phyloP scores from a whole-genome alignment of 306 rosid species.

The Dryas alaskensis region DNA sequence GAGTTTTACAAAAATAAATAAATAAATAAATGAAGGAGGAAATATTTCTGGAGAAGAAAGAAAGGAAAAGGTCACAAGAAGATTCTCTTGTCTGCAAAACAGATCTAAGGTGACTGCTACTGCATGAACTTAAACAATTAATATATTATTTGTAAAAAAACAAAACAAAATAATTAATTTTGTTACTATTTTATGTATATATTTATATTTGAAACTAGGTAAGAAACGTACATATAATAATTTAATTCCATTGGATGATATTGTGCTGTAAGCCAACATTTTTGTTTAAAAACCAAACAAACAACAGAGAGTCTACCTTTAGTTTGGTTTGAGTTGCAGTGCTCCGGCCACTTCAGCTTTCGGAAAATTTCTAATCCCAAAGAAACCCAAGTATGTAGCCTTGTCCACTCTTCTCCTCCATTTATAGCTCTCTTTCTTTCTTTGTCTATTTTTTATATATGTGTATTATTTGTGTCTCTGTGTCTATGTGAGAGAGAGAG shows the following conservation, averaged over 20 bases:
- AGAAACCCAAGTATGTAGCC: constrained; percentile 42
- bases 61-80: too few relatives aligned
- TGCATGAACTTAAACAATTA: too few relatives aligned
- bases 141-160: too few relatives aligned
- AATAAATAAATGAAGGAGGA: background rate
- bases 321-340: constrained; percentile 16
- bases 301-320: constrained; percentile 38
- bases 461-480: background rate
- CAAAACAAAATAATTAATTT: too few relatives aligned
- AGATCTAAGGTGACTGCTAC: too few relatives aligned
- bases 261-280: background rate
- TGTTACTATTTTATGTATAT: too few relatives aligned
- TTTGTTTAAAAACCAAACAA: background rate
- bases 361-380: constrained; percentile 60
- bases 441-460: constrained; percentile 33
- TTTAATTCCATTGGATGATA: background rate
- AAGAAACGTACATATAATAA: background rate
- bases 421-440: constrained; percentile 56
- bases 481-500: constrained; percentile 11
- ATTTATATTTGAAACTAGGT: too few relatives aligned
- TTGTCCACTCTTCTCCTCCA: constrained; percentile 38
- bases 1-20: background rate
- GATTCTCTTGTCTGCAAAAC: too few relatives aligned
- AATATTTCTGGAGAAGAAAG: background rate
- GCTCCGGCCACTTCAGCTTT: constrained; percentile 60